phyloP scores from a whole-genome alignment of 371 early-diverging fungal genomes.

The Lichtheimia hyalospora region DNA sequence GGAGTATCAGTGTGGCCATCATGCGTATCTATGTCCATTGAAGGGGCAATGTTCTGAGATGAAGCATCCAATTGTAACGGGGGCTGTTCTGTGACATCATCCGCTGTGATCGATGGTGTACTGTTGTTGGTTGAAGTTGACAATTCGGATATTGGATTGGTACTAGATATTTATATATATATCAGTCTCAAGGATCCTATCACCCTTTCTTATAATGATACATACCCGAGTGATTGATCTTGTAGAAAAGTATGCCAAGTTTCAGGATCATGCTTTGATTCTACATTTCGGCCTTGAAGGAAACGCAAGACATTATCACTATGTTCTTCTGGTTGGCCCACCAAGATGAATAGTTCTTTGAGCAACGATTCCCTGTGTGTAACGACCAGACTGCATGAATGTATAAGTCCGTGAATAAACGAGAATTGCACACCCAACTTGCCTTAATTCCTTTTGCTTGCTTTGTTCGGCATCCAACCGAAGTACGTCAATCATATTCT shows the following conservation, averaged over 20 bases:
- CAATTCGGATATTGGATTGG: too few species aligned
- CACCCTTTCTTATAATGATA: background rate
- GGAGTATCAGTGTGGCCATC: too few species aligned
- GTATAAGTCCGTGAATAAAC: too few species aligned
- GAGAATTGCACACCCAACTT: background rate
- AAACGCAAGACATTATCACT: conserved; percentile 24
- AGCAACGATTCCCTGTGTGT: conserved; percentile 20
- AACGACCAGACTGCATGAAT: conserved; percentile 19
- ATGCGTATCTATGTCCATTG: too few species aligned
- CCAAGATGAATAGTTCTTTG: conserved; percentile 32
- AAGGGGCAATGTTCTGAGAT: too few species aligned
- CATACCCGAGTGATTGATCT: conserved; percentile 30
- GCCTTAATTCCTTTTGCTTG: conserved; percentile 26
- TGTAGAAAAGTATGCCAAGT: conserved; percentile 29
- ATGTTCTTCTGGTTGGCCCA: conserved; percentile 18
- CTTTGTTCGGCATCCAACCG: conserved; percentile 27
- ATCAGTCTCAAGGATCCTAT: background rate
- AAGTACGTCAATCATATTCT: conserved; percentile 21
- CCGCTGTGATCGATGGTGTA: too few species aligned
- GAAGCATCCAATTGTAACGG: too few species aligned
- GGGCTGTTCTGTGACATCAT: too few species aligned
- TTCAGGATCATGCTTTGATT: conserved; percentile 8
- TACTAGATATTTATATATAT: background rate
- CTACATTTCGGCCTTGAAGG: conserved; percentile 2
- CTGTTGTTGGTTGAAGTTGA: too few species aligned